These are phyloP conservation scores for Chamaenerion angustifolium DNA, from an alignment of 345 rosid species.

Conservation along the genomic window DNA sequence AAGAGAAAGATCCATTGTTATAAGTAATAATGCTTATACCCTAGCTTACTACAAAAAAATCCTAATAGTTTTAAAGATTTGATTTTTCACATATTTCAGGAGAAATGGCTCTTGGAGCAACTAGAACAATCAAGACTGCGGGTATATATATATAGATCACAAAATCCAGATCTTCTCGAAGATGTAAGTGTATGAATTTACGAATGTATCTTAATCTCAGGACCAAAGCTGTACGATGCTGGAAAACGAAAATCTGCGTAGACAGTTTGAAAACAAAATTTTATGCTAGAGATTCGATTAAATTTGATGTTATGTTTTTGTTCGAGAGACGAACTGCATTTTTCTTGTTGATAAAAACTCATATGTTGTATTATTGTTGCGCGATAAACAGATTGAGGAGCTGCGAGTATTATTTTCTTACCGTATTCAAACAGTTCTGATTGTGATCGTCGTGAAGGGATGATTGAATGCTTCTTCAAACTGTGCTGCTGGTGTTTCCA, in stretches of 20 bases:
- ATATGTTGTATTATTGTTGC: too few relatives aligned
- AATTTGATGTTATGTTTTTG: too few relatives aligned
- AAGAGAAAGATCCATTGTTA: slow-evolving; percentile 44
- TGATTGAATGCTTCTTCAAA: slow-evolving; percentile 20
- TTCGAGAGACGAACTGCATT: too few relatives aligned
- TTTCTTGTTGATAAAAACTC: too few relatives aligned
- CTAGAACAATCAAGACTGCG: slow-evolving; percentile 66
- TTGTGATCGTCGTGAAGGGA: slow-evolving; percentile 39
- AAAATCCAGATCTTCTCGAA: not conserved
- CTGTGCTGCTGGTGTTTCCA: slow-evolving; percentile 24
- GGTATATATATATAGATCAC: slow-evolving; percentile 21
- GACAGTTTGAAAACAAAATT: slow-evolving; percentile 22
- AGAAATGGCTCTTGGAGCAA: slow-evolving; percentile 50
- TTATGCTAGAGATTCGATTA: too few relatives aligned
- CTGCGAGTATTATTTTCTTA: slow-evolving; percentile 57
- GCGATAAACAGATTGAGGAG: slow-evolving; percentile 44
- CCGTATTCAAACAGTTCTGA: slow-evolving; percentile 42
- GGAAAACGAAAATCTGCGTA: slow-evolving; percentile 82
- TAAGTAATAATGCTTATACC: not conserved
- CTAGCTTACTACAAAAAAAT: not conserved
- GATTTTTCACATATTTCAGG: slow-evolving; percentile 35
- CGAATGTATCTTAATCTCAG: slow-evolving; percentile 21
- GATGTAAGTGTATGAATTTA: not conserved
- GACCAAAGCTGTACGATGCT: slow-evolving; percentile 64
- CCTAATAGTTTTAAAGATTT: not conserved